Evolutionary conservation across 2,329 filamentous ascomycete genomes (phyloP).

Genomic region (Remersonia thermophila): DNA sequence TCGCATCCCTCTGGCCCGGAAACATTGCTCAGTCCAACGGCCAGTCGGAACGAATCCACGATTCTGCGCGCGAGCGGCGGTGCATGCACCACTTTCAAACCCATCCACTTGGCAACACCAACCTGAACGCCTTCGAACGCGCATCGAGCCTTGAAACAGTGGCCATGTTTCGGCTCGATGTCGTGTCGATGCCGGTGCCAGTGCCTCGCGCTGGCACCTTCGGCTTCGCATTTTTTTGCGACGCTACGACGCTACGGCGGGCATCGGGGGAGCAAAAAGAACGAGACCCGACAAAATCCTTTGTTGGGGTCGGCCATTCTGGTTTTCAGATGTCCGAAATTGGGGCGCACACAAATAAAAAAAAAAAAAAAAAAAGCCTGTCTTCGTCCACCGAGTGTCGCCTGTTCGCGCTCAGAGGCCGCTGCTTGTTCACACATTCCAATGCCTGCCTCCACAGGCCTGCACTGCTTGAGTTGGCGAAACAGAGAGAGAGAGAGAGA

Average conservation of each 20-base stretch:
- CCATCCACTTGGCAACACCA: conserved; percentile 2
- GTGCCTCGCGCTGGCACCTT: conserved; percentile 4
- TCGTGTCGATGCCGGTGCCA: background rate
- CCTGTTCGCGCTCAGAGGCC: conserved; percentile 5
- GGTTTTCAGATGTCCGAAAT: background rate
- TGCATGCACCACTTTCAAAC: background rate
- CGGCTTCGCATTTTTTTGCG: background rate
- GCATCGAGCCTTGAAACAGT: no score
- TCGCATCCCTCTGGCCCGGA: conserved; percentile 5
- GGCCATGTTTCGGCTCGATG: background rate
- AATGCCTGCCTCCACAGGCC: conserved; percentile 3
- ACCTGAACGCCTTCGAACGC: no score
- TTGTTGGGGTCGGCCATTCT: no score
- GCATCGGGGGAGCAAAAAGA: no score
- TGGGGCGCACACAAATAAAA: conserved; percentile 4
- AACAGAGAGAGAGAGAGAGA: conserved; percentile 17
- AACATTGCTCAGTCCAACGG: conserved; percentile 1
- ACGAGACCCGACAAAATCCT: no score
- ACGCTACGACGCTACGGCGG: background rate
- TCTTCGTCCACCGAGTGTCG: background rate
- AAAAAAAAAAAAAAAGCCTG: conserved; percentile 4
- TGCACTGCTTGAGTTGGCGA: conserved; percentile 14
- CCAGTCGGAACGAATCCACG: background rate
- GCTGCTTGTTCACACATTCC: background rate
- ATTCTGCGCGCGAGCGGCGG: background rate